These are phyloP conservation scores for Trichoderma arundinaceum DNA, from an alignment of 2,329 filamentous ascomycete genomes.

Conservation along the genomic window DNA sequence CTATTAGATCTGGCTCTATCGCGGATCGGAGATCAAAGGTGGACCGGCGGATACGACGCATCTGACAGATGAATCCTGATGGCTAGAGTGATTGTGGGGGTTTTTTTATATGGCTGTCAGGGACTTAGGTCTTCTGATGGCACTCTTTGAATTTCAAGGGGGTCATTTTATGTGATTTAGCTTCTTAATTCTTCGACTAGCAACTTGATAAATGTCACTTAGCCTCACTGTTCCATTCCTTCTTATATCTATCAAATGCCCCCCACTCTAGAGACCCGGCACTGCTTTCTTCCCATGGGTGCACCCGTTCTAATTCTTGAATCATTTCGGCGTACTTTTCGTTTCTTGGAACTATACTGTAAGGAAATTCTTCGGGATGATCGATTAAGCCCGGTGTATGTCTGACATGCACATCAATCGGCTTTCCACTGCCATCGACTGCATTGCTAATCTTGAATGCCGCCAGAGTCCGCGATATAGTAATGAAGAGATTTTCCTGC, in stretches of 20 bases:
- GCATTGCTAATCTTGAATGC: slow-evolving; percentile 50
- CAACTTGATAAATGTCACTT: neutral
- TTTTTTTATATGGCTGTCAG: no score
- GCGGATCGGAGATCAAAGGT: no score
- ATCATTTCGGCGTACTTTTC: slow-evolving; percentile 34
- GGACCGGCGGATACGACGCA: no score
- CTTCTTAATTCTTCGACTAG: neutral
- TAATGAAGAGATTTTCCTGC: slow-evolving; percentile 43
- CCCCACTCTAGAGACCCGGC: slow-evolving; percentile 11
- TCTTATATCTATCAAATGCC: neutral
- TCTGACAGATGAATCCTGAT: no score
- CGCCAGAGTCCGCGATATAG: slow-evolving; percentile 50
- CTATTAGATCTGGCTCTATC: no score
- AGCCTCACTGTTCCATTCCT: neutral
- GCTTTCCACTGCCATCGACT: slow-evolving; percentile 33
- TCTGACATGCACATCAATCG: slow-evolving; percentile 35
- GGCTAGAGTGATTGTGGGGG: no score
- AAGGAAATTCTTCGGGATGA: slow-evolving; percentile 33
- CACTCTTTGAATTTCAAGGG: no score
- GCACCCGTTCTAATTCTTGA: slow-evolving; percentile 32
- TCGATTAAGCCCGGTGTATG: slow-evolving; percentile 34
- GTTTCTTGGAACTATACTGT: slow-evolving; percentile 36
- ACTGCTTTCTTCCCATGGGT: slow-evolving; percentile 39
- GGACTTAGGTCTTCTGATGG: no score
- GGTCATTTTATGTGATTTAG: no score